Evolutionary conservation across 106 monocot species (phyloP).

Genomic region (Dendrobium chrysotoxum): DNA sequence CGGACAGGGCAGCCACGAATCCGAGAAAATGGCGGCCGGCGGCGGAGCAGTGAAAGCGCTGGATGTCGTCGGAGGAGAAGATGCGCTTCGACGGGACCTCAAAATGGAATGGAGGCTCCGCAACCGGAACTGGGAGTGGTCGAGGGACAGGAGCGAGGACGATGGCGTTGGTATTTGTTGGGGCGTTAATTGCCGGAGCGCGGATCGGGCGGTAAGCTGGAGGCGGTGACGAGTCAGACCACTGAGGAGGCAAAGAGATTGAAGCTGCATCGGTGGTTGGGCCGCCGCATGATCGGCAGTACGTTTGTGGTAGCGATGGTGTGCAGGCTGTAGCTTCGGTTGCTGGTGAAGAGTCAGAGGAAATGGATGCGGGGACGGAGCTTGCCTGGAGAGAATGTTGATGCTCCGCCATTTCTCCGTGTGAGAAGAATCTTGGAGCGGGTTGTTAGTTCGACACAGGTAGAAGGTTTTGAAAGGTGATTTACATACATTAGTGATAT

Average conservation of each 20-base stretch:
- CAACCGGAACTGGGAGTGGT: constrained; percentile 55
- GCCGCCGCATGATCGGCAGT: constrained; percentile 50
- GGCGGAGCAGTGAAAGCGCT: constrained; percentile 45
- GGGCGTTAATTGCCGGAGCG: constrained; percentile 83
- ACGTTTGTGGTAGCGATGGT: constrained; percentile 3
- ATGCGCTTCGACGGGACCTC: constrained; percentile 58
- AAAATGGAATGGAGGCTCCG: constrained; percentile 42
- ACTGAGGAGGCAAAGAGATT: constrained; percentile 7
- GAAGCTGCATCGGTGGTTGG: constrained; percentile 16
- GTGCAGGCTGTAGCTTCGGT: constrained; percentile 5
- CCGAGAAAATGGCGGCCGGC: constrained; percentile 82
- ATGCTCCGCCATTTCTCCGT: background rate
- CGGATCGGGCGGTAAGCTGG: constrained; percentile 87
- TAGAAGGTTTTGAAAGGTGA: too few relatives aligned
- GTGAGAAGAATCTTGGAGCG: background rate
- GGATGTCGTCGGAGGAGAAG: constrained; percentile 56
- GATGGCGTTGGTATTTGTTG: constrained; percentile 57
- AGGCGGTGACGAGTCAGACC: constrained; percentile 35
- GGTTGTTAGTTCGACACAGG: background rate
- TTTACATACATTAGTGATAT: too few relatives aligned
- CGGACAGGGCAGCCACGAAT: constrained; percentile 86
- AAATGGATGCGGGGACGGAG: background rate
- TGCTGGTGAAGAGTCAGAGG: constrained; percentile 8
- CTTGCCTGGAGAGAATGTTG: background rate
- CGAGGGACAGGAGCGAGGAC: constrained; percentile 80